Evolutionary conservation across 2,329 filamentous ascomycete species (phyloP).

Genomic region (Sporothrix brunneoviolacea): DNA sequence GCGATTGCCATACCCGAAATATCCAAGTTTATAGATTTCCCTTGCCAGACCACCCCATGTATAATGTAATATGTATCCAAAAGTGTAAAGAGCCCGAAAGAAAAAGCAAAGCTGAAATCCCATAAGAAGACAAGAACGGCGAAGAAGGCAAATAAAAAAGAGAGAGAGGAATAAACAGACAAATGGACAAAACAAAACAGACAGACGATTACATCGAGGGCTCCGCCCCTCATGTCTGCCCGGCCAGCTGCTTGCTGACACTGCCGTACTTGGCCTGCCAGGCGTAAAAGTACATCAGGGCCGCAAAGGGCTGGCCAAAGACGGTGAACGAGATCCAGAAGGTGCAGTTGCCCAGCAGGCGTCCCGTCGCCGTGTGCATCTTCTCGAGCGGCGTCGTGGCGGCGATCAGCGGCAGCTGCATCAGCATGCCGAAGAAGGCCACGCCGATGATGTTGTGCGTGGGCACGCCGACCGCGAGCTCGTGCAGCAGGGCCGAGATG

Average conservation of each 20-base stretch:
- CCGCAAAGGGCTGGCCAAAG: slow-evolving; percentile 88
- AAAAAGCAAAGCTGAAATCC: no score
- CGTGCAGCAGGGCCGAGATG: slow-evolving; percentile 82
- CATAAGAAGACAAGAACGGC: no score
- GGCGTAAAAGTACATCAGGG: slow-evolving; percentile 91
- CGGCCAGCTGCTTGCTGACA: slow-evolving; percentile 45
- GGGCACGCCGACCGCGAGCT: slow-evolving; percentile 85
- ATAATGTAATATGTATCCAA: no score
- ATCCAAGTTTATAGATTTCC: not conserved
- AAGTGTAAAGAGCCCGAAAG: no score
- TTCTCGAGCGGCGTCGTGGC: slow-evolving; percentile 74
- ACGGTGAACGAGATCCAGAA: slow-evolving; percentile 98
- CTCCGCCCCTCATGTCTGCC: not conserved
- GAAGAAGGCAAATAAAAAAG: not conserved
- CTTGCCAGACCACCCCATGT: not conserved
- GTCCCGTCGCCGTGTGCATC: slow-evolving; percentile 67
- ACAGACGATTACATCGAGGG: not conserved
- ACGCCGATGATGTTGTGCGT: slow-evolving; percentile 93
- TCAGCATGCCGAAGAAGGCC: slow-evolving; percentile 88
- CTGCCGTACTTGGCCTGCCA: slow-evolving; percentile 98
- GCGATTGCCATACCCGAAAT: not conserved
- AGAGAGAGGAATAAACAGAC: not conserved
- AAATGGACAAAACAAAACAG: no score
- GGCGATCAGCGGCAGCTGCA: slow-evolving; percentile 82
- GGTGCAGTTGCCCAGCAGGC: slow-evolving; percentile 80